phyloP scores from a whole-genome alignment of 192 early-diverging fungal species.

The Gaertneriomyces sp. region DNA sequence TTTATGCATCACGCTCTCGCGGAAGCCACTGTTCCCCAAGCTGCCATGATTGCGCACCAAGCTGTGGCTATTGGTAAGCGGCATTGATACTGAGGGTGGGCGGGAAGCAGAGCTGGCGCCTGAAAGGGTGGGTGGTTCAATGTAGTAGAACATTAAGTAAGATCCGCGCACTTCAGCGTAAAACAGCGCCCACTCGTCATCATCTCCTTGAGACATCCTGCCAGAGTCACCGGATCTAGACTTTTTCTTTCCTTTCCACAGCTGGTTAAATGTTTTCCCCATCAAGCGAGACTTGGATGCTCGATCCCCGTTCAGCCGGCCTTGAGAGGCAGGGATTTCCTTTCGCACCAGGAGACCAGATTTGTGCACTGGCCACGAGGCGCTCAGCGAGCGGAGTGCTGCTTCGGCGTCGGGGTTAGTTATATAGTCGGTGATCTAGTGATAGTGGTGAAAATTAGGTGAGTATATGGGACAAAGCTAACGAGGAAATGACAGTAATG shows the following conservation, averaged over 20 bases:
- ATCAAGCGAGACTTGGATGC: constrained; percentile 1
- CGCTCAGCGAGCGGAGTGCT: constrained; percentile 2
- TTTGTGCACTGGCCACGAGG: constrained; percentile 36
- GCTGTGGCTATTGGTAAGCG: no score
- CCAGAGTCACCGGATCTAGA: background rate
- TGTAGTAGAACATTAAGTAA: constrained; percentile 45
- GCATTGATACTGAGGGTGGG: no score
- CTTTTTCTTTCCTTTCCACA: constrained; percentile 15
- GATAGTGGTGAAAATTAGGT: background rate
- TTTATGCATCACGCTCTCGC: no score
- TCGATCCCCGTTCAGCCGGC: constrained; percentile 1
- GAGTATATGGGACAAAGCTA: no score
- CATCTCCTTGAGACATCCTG: constrained; percentile 7
- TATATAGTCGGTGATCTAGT: constrained; percentile 16
- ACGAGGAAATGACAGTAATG: background rate
- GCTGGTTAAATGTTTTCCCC: constrained; percentile 6
- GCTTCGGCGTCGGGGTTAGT: constrained; percentile 5
- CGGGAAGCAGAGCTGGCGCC: no score
- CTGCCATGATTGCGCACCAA: no score
- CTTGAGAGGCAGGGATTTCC: constrained; percentile 19
- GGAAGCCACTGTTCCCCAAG: no score
- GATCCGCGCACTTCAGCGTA: constrained; percentile 44
- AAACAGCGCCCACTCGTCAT: constrained; percentile 42
- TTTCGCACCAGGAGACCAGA: constrained; percentile 37
- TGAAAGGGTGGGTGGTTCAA: no score